phyloP scores from a whole-genome alignment of 805 yeast species.

The Cyberlindnera amylophila region DNA sequence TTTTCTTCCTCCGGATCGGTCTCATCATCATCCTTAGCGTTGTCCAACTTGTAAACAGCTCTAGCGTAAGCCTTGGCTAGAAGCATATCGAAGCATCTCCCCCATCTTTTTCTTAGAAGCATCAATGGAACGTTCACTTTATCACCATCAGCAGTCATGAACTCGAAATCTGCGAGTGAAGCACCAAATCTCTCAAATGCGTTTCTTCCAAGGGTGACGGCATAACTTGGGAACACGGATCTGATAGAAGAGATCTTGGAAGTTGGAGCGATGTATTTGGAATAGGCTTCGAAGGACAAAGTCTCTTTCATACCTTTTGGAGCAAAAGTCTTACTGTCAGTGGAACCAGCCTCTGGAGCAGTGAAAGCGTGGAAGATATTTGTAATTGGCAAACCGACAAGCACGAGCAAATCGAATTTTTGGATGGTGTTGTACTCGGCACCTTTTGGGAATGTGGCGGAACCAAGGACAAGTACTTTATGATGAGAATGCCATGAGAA shows the following conservation, averaged over 20 bases:
- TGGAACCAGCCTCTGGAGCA: constrained; percentile 19
- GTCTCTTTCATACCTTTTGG: constrained; percentile 15
- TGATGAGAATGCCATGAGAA: constrained; percentile 79
- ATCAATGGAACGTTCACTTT: constrained; percentile 58
- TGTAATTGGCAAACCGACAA: constrained; percentile 53
- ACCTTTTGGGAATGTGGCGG: constrained; percentile 22
- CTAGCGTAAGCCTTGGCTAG: constrained; percentile 62
- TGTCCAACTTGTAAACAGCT: constrained; percentile 38
- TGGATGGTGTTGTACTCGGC: constrained; percentile 36
- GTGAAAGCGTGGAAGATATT: constrained; percentile 34
- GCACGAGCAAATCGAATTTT: constrained; percentile 40
- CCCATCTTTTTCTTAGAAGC: constrained; percentile 73
- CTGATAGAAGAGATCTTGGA: constrained; percentile 60
- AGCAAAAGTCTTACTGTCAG: not conserved
- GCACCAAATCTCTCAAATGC: constrained; percentile 66
- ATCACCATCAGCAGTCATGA: constrained; percentile 67
- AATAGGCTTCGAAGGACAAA: constrained; percentile 57
- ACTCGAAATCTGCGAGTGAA: constrained; percentile 65
- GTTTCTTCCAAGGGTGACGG: constrained; percentile 72
- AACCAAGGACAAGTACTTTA: constrained; percentile 59
- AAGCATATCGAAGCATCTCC: constrained; percentile 59
- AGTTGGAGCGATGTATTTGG: constrained; percentile 72
- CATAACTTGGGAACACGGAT: constrained; percentile 72
- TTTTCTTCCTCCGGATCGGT: constrained; percentile 1
- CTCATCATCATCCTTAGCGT: constrained; percentile 12